Percentiles rank a stretch among this genome's conserved stretches.
These are phyloP conservation scores for Lachnellula subtilissima DNA, from an alignment of 2,329 filamentous ascomycete genomes.

Conservation along the genomic window DNA sequence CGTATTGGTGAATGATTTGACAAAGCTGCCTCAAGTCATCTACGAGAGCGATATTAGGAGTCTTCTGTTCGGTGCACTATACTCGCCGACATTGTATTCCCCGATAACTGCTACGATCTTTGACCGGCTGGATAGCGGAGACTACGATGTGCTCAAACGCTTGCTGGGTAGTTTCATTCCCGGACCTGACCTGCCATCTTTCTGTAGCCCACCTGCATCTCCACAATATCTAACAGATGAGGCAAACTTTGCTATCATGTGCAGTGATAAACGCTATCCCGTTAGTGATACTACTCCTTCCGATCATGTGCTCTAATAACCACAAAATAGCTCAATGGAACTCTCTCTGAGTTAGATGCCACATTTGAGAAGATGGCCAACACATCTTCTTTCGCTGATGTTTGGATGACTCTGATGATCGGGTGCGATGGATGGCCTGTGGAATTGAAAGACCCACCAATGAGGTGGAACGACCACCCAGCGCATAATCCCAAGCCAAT, in stretches of 20 bases:
- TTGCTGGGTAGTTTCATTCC: background rate
- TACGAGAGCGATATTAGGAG: slow-evolving; percentile 25
- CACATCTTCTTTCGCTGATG: slow-evolving; percentile 19
- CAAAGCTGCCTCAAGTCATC: slow-evolving; percentile 21
- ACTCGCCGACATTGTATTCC: slow-evolving; percentile 25
- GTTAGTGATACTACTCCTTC: slow-evolving; percentile 10
- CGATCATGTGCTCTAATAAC: background rate
- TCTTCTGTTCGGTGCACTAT: slow-evolving; percentile 26
- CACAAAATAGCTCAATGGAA: slow-evolving; percentile 23
- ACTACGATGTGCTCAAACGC: slow-evolving; percentile 35
- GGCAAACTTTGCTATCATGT: slow-evolving; percentile 26
- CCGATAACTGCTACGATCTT: slow-evolving; percentile 21
- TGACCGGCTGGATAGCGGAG: slow-evolving; percentile 29
- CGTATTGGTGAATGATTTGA: slow-evolving; percentile 13
- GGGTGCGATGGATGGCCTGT: slow-evolving; percentile 24
- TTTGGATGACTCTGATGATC: slow-evolving; percentile 25
- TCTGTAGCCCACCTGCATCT: slow-evolving; percentile 12
- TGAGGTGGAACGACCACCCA: slow-evolving; percentile 29
- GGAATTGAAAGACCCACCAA: slow-evolving; percentile 22
- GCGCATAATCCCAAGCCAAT: slow-evolving; percentile 23
- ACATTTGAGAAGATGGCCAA: slow-evolving; percentile 21
- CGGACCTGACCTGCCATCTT: background rate
- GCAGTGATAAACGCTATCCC: slow-evolving; percentile 27
- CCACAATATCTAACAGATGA: slow-evolving; percentile 15
- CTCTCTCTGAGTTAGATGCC: slow-evolving; percentile 21